A percentile compares a stretch with the other conserved stretches of the same genome.
Evolutionary conservation across 1,284 basidiomycete species (phyloP).

Genomic region (Schizophyllum commune): DNA sequence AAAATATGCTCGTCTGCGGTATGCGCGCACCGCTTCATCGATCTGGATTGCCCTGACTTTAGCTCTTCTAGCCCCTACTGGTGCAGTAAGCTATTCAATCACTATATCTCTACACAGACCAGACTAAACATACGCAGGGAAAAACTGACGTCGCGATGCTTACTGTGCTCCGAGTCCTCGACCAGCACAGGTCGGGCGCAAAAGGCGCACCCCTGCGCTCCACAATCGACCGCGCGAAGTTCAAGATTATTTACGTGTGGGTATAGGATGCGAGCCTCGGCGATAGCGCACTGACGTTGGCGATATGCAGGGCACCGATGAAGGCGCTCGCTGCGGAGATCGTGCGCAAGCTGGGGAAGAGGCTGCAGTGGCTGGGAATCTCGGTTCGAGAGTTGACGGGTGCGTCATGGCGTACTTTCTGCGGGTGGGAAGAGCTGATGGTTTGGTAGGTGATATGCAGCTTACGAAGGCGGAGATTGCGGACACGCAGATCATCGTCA

Average conservation of each 20-base stretch:
- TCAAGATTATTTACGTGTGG: conserved; percentile 98
- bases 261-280: conserved; percentile 13
- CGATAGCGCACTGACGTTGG: conserved; percentile 2
- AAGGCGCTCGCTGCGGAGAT: conserved; percentile 97
- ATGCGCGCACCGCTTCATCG: conserved; percentile 19
- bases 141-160: conserved; percentile 99
- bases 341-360: conserved; percentile 85
- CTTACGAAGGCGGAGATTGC: conserved; percentile 91
- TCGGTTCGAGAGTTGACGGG: conserved; percentile 89
- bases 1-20: conserved; percentile 96
- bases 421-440: background rate
- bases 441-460: conserved; percentile 86
- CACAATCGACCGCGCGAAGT: conserved; percentile 65
- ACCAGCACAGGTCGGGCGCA: conserved; percentile 51
- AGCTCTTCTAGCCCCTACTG: conserved; percentile 71
- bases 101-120: background rate
- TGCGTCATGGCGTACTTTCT: conserved; percentile 18
- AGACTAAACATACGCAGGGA: conserved; percentile 49
- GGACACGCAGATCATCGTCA: conserved; percentile 97
- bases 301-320: conserved; percentile 78
- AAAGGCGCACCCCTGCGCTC: conserved; percentile 32
- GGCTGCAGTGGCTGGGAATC: conserved; percentile 87
- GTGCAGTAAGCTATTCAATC: conserved; percentile 60
- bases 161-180: conserved; percentile 82
- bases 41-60: conserved; percentile 3